Percentiles rank a stretch among this genome's conserved stretches.
These are phyloP conservation scores for Tanacetum coccineum DNA, from an alignment of 129 eudicot genomes.

Conservation along the genomic window DNA sequence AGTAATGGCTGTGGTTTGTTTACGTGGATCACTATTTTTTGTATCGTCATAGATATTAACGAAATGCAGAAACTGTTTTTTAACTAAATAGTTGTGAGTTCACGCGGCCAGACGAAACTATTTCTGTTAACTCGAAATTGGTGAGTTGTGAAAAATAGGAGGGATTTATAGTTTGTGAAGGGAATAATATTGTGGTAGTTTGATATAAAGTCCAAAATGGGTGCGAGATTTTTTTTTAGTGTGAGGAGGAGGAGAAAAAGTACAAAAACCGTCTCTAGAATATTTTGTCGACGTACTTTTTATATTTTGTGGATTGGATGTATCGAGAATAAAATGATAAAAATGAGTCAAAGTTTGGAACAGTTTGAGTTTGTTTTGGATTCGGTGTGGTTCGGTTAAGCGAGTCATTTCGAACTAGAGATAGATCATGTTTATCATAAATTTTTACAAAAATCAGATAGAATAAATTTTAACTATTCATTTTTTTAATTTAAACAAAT, in stretches of 20 bases:
- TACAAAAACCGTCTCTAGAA: conserved; percentile 9
- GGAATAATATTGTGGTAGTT: conserved; percentile 15
- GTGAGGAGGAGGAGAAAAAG: background rate
- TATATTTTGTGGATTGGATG: conserved; percentile 2
- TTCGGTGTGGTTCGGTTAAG: conserved; percentile 2
- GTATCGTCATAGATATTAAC: conserved; percentile 29
- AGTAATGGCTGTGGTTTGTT: conserved; percentile 36
- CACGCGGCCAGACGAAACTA: too few species aligned
- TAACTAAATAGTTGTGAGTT: too few species aligned
- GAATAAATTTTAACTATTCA: too few species aligned
- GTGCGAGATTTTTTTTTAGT: background rate
- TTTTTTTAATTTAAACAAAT: too few species aligned
- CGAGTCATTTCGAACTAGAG: too few species aligned
- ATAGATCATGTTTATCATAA: too few species aligned
- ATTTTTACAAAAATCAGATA: too few species aligned
- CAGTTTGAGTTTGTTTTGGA: background rate
- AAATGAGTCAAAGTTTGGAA: too few species aligned
- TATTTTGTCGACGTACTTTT: conserved; percentile 5
- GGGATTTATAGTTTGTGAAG: conserved; percentile 1
- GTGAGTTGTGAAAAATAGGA: conserved; percentile 1
- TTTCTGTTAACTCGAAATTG: background rate
- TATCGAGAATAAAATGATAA: background rate
- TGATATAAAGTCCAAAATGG: conserved; percentile 24
- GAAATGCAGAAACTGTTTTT: too few species aligned
- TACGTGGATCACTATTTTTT: conserved; percentile 32